Base-by-base conservation (phyloP, 371 early-diverging fungal genomes). In the Coelomomyces lativittatus region DNA sequence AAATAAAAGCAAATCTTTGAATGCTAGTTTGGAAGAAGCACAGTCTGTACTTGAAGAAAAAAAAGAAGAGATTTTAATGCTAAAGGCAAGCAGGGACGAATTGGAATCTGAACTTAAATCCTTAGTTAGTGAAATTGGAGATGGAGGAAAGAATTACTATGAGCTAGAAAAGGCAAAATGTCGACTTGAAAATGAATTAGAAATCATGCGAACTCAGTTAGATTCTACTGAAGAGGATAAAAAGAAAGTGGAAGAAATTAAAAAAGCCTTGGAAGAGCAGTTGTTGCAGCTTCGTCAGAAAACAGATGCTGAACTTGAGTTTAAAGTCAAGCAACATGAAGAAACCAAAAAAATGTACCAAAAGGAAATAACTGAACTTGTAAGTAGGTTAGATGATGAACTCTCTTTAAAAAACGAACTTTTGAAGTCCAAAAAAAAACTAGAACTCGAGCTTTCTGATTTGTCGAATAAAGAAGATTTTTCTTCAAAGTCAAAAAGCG, bases 51-150 rank as follows among this genome's bases (percentile, higher is more conserved):
- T 80, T 4, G 82, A 78, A 14, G 71, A 72, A 44, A 68, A 70
- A 52, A 41, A 54, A 24, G 56, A 65, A 25, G 70, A 74, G 38
- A 52, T 80, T 10, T 44, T 53, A 7, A 56, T 53, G 8, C 47
- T 83, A 17, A 65, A 70, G 44, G 70, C 76, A 39, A 60, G 65
- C 53, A 83, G 85, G 60, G 52, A 57, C 23, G 80, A 80, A 43
- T 63, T 84, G 6, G 86, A 85, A 49, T 55, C 60, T 33, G 84
- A 81, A 50, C 67, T 85, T 24, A 67, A 77, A 25, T 60, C 64
- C 23, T 57, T 86, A n/a, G 76, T 82, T 48, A 70, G 80, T 52
- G 82, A 85, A 52, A 77, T 85, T 39, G 85, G 84, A 30, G 82
- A 81, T 38, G 82, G 78, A 17, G 82, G 83, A 28, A 67, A 71